phyloP scores from a whole-genome alignment of 2,329 filamentous ascomycete species.

The Fusarium hainanense region DNA sequence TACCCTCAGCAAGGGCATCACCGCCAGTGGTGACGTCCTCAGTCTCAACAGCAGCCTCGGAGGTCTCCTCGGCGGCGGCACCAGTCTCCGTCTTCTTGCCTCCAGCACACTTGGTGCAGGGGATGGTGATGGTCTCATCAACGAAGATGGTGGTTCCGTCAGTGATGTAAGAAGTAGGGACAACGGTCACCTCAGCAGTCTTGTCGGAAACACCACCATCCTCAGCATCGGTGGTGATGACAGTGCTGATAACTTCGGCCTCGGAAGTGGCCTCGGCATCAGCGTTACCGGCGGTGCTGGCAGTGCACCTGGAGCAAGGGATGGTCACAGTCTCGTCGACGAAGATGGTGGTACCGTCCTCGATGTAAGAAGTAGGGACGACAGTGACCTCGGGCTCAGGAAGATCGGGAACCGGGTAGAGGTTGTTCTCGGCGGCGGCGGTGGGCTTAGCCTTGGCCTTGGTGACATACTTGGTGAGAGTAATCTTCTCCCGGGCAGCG shows the following conservation, averaged over 20 bases:
- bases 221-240: slow-evolving; percentile 15
- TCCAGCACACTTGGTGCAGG: slow-evolving; percentile 34
- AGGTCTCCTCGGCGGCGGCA: slow-evolving; percentile 15
- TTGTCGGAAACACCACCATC: slow-evolving; percentile 13
- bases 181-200: slow-evolving; percentile 28
- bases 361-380: slow-evolving; percentile 34
- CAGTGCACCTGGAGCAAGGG: slow-evolving; percentile 36
- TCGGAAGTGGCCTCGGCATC: slow-evolving; percentile 16
- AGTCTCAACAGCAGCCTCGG: slow-evolving; percentile 6
- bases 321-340: slow-evolving; percentile 37
- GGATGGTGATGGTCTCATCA: slow-evolving; percentile 35
- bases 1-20: slow-evolving; percentile 16
- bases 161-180: slow-evolving; percentile 34
- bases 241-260: slow-evolving; percentile 18
- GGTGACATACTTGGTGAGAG: slow-evolving; percentile 28
- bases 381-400: slow-evolving; percentile 28
- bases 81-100: slow-evolving; percentile 14
- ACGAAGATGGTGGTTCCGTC: slow-evolving; percentile 39
- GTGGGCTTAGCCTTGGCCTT: slow-evolving; percentile 24
- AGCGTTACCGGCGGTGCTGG: slow-evolving; percentile 19
- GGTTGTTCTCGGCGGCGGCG: slow-evolving; percentile 13
- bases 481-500: slow-evolving; percentile 37
- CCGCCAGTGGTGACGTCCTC: slow-evolving; percentile 18
- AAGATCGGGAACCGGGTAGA: slow-evolving; percentile 14
- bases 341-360: slow-evolving; percentile 36